These are phyloP conservation scores for Blastomyces silverae DNA, from an alignment of 2,329 filamentous ascomycete genomes.

Conservation along the genomic window DNA sequence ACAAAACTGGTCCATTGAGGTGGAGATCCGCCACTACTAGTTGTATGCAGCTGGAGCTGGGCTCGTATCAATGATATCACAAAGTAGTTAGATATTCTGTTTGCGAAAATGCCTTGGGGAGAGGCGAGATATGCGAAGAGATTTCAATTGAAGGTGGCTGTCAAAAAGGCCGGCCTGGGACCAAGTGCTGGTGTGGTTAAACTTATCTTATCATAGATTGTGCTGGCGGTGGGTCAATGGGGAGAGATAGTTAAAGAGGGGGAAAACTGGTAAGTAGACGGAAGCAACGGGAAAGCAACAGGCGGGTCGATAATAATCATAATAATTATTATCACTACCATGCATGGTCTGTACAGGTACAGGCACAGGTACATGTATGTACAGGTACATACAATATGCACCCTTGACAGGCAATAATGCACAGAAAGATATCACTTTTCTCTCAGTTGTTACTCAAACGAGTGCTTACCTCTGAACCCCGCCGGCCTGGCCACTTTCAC, in stretches of 20 bases:
- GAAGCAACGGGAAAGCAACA: background rate
- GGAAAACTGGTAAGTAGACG: too few species aligned
- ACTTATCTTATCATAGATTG: background rate
- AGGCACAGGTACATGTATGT: too few species aligned
- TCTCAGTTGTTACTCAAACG: background rate
- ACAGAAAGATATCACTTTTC: background rate
- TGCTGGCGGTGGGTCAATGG: background rate
- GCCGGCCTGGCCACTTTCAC: constrained; percentile 10
- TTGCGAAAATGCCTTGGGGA: background rate
- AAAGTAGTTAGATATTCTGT: background rate
- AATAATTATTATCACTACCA: too few species aligned
- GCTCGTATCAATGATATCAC: background rate
- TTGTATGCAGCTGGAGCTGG: background rate
- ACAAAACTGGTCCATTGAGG: background rate
- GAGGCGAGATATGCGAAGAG: background rate
- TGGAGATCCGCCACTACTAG: background rate
- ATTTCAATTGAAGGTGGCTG: background rate
- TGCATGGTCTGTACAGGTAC: too few species aligned
- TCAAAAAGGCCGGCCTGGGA: background rate
- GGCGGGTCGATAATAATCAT: too few species aligned
- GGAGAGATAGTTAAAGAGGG: too few species aligned
- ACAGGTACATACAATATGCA: background rate
- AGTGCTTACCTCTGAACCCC: background rate
- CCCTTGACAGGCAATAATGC: background rate
- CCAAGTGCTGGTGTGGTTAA: background rate